A percentile compares a stretch with the other conserved stretches of the same genome.
These are phyloP conservation scores for Camellia sinensis DNA, from an alignment of 148 eudicot genomes.

Conservation along the genomic window DNA sequence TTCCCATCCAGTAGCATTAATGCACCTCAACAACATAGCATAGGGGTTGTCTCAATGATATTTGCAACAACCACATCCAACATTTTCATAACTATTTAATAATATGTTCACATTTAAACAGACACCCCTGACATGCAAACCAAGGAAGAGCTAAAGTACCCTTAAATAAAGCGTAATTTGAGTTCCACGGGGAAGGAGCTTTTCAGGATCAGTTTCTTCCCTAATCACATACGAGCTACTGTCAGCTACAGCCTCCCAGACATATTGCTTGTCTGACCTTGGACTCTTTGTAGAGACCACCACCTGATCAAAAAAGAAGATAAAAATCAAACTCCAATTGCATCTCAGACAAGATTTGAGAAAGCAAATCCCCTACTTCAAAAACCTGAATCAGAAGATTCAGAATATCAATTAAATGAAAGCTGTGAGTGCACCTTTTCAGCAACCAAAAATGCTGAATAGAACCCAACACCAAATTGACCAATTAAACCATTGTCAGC, in stretches of 20 bases:
- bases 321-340: background rate
- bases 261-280: constrained; percentile 80
- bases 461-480: constrained; percentile 99
- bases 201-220: constrained; percentile 94
- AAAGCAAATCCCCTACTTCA: background rate
- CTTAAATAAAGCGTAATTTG: constrained; percentile 76
- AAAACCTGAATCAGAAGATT: background rate
- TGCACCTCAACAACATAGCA: background rate
- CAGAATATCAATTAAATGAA: background rate
- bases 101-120: background rate
- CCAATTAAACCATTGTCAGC: constrained; percentile 90
- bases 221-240: constrained; percentile 75
- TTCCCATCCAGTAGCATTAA: background rate
- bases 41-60: background rate
- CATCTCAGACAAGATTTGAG: background rate
- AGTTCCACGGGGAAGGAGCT: constrained; percentile 75
- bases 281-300: constrained; percentile 95
- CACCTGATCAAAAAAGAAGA: constrained; percentile 44
- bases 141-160: constrained; percentile 37
- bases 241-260: constrained; percentile 93
- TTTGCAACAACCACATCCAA: background rate
- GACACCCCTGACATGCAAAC: background rate
- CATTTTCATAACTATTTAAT: background rate
- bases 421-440: constrained; percentile 50
- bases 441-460: constrained; percentile 97